These are phyloP conservation scores for Allium fistulosum DNA, from an alignment of 106 monocot genomes.

Conservation along the genomic window DNA sequence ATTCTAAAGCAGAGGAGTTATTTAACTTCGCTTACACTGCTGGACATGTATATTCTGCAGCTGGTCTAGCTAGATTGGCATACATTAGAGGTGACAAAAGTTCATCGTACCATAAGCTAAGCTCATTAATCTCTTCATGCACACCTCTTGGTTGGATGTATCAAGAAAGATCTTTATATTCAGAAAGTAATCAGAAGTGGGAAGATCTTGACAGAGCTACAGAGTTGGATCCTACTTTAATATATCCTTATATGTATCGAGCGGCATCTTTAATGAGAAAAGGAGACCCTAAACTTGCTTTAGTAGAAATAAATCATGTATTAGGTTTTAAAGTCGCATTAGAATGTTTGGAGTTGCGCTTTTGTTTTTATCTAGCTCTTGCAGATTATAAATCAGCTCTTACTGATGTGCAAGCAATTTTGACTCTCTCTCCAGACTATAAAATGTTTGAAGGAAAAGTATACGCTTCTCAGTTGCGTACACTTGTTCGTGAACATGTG, in stretches of 20 bases:
- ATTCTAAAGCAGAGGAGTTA: constrained; percentile 50
- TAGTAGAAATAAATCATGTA: constrained; percentile 76
- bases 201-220: constrained; percentile 84
- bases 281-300: constrained; percentile 61
- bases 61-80: constrained; percentile 67
- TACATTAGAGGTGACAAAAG: constrained; percentile 37
- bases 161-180: constrained; percentile 77
- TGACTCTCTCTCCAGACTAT: constrained; percentile 78
- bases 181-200: constrained; percentile 50
- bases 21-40: constrained; percentile 50
- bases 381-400: constrained; percentile 77
- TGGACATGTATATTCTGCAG: constrained; percentile 72
- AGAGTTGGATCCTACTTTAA: constrained; percentile 82
- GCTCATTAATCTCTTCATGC: constrained; percentile 57
- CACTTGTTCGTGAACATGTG: constrained; percentile 77
- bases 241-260: constrained; percentile 97
- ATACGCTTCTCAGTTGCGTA: constrained; percentile 66
- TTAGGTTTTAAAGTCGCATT: constrained; percentile 80
- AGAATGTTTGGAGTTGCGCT: constrained; percentile 87
- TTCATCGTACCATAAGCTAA: constrained; percentile 67
- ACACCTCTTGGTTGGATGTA: constrained; percentile 91
- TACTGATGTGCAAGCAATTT: constrained; percentile 85
- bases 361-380: constrained; percentile 79
- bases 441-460: constrained; percentile 89
- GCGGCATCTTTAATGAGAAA: constrained; percentile 78